Evolutionary conservation across 352 stramenopile species (phyloP).

Genomic region (Peronospora destructor): DNA sequence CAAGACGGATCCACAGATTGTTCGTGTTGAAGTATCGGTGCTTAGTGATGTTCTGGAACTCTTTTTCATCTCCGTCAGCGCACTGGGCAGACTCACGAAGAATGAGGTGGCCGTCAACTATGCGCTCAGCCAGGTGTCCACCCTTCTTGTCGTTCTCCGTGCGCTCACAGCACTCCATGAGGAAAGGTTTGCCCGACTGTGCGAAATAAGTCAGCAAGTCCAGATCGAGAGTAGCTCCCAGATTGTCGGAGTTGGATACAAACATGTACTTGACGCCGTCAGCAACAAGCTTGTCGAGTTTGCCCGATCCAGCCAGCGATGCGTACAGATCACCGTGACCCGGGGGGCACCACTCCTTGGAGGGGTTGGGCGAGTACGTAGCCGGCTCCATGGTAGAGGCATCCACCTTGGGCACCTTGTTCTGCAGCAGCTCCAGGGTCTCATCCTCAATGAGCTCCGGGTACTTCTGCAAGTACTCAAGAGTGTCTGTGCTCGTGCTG

Average conservation of each 20-base stretch:
- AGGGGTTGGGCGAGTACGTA: slow-evolving; percentile 46
- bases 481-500: slow-evolving; percentile 77
- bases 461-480: slow-evolving; percentile 86
- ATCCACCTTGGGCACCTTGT: slow-evolving; percentile 96
- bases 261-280: slow-evolving; percentile 89
- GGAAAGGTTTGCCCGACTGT: slow-evolving; percentile 83
- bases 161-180: slow-evolving; percentile 95
- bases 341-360: slow-evolving; percentile 84
- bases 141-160: slow-evolving; percentile 99
- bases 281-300: slow-evolving; percentile 78
- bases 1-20: slow-evolving; percentile 85
- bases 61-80: slow-evolving; percentile 68
- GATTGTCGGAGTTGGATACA: slow-evolving; percentile 86
- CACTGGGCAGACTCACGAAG: slow-evolving; percentile 89
- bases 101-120: slow-evolving; percentile 91
- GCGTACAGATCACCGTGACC: slow-evolving; percentile 84
- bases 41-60: slow-evolving; percentile 87
- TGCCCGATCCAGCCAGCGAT: slow-evolving; percentile 76
- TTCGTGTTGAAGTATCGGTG: slow-evolving; percentile 88
- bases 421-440: slow-evolving; percentile 96
- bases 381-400: slow-evolving; percentile 75
- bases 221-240: slow-evolving; percentile 74
- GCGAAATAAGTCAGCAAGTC: slow-evolving; percentile 86
- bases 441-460: slow-evolving; percentile 89
- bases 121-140: slow-evolving; percentile 91